Conservation (phyloP, 345 rosid species). For the Eutrema japonicum region DNA sequence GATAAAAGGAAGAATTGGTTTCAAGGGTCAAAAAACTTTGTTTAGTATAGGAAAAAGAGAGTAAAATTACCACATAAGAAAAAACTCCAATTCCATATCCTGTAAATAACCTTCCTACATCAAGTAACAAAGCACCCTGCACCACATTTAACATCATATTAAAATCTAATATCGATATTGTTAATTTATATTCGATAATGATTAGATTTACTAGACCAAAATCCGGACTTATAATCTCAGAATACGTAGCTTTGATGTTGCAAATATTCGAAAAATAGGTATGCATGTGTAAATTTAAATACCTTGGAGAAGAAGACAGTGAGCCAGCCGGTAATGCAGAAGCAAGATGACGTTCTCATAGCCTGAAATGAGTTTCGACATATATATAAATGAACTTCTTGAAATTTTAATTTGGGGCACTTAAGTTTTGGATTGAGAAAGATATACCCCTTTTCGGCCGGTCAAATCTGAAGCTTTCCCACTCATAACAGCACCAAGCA, state of each 20-base stretch:
- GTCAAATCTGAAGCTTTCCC: constrained; percentile 72
- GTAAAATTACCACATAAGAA: constrained; percentile 77
- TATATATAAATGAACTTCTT: background rate
- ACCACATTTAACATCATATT: constrained; percentile 2
- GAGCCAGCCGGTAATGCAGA: constrained; percentile 88
- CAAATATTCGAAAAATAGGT: background rate
- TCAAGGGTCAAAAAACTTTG: background rate
- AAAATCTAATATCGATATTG: background rate
- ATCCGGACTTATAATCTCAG: background rate
- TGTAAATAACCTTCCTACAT: constrained; percentile 80
- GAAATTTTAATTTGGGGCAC: background rate
- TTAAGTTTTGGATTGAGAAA: constrained; percentile 9
- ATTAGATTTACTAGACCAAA: background rate
- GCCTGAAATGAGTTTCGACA: constrained; percentile 55
- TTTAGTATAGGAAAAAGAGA: background rate
- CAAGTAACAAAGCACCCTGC: constrained; percentile 70
- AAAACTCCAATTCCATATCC: constrained; percentile 92
- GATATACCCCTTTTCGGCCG: constrained; percentile 86
- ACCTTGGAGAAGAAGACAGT: constrained; percentile 74
- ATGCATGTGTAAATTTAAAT: background rate
- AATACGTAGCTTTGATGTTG: background rate
- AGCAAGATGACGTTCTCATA: constrained; percentile 75
- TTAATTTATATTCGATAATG: background rate
- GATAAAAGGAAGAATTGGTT: background rate
- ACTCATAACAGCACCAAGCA: constrained; percentile 89